Base-by-base conservation (phyloP, 2,329 filamentous ascomycete species). In the Trematosphaeria pertusa region DNA sequence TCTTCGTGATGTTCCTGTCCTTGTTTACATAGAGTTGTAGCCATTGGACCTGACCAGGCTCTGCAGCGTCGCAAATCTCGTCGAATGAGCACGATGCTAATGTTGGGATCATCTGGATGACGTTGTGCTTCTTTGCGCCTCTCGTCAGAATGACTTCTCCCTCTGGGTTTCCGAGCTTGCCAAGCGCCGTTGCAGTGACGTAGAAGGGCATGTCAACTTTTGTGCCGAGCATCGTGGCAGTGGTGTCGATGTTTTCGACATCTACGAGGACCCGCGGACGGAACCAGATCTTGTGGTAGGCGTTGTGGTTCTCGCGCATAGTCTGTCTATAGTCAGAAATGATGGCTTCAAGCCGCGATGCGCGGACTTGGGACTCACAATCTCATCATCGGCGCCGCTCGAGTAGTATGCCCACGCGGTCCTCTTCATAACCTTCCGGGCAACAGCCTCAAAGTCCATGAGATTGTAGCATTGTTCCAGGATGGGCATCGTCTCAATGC, bases 201-300 rank as follows among this genome's bases (percentile, higher is more conserved):
- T 99, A 99, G 77, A 97, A 95, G 17, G 94, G 94, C 37, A 95
- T 88, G 53, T 87, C 84, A 54, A 85, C 84, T 68, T 89, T 91
- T 26, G 87, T 87, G 56, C 92, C 93, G 14, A 99, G 87, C 93
- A 99, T 97, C 2, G 88, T 96, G 18, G 92, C 97, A 26, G 84
- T 85, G 69, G 89, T 85, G 71, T 97, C 90, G 50, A 99, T 83
- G 17, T 89, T 82, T 70, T 92, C 89, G 26, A 99, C 94, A 65
- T 99, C 87, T 42, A 96, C 85, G 45, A 99, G 85, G 45, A 99
- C 79, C 54, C 86, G 87, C 3, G 94, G 94, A 17, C 94, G 86
- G 79, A 99, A 97, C 93, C 94, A 88, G 74, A 97, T 95, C 70
- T 95, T 92, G 77, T 99, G 94, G 77, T 91, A 99, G 35, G 94